Conservation (phyloP, 1,139 yeast genomes). For the Yamadazyma kanchanaburiensis region DNA sequence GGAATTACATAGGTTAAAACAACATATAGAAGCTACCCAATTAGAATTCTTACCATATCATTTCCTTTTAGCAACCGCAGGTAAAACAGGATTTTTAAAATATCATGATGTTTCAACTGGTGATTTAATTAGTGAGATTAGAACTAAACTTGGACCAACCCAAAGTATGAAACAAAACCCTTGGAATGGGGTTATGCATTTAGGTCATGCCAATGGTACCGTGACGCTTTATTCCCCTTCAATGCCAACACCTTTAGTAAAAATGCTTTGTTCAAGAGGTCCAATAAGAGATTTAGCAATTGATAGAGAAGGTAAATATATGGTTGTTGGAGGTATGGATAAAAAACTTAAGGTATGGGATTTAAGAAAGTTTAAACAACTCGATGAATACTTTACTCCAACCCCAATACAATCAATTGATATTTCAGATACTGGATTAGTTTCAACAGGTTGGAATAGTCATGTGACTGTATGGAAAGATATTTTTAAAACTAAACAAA, state of each 20-base stretch:
- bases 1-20: constrained; percentile 87
- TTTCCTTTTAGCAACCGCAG: constrained; percentile 81
- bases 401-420: constrained; percentile 81
- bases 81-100: constrained; percentile 81
- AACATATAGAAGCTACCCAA: constrained; percentile 80
- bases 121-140: constrained; percentile 70
- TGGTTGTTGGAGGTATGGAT: constrained; percentile 93
- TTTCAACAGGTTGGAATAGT: constrained; percentile 92
- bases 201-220: constrained; percentile 92
- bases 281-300: constrained; percentile 84
- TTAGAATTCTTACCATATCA: constrained; percentile 93
- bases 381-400: constrained; percentile 75
- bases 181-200: constrained; percentile 91
- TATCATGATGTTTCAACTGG: constrained; percentile 98
- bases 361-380: constrained; percentile 72
- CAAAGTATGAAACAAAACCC: constrained; percentile 87
- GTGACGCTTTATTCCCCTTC: constrained; percentile 94
- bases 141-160: constrained; percentile 90
- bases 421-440: constrained; percentile 83
- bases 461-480: constrained; percentile 90
- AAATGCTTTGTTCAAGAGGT: constrained; percentile 77
- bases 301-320: constrained; percentile 89
- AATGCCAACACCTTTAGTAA: constrained; percentile 81
- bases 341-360: constrained; percentile 90
- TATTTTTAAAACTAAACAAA: constrained; percentile 53